phyloP scores from a whole-genome alignment of 2,329 filamentous ascomycete species.

The Fusarium drepaniforme region DNA sequence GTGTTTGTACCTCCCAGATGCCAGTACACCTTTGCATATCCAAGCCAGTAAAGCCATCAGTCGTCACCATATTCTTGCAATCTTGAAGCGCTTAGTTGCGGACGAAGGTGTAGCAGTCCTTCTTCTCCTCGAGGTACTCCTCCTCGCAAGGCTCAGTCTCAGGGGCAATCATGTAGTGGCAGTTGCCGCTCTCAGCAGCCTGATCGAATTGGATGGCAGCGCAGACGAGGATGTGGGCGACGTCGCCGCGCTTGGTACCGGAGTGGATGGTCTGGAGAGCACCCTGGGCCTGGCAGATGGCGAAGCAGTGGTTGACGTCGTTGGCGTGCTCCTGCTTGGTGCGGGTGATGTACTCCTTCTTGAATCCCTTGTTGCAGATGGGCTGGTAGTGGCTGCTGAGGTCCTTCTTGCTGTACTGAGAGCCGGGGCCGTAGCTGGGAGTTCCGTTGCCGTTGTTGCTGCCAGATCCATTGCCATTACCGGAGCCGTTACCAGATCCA shows the following conservation, averaged over 20 bases:
- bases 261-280: constrained; percentile 34
- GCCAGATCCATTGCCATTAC: constrained; percentile 56
- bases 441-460: constrained; percentile 31
- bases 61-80: background rate
- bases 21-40: constrained; percentile 10
- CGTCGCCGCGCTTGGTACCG: constrained; percentile 24
- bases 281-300: constrained; percentile 37
- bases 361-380: constrained; percentile 42
- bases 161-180: constrained; percentile 38
- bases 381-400: constrained; percentile 41
- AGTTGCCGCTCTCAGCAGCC: constrained; percentile 34
- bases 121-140: constrained; percentile 35
- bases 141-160: constrained; percentile 40
- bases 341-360: constrained; percentile 31
- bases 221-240: constrained; percentile 36
- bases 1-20: background rate
- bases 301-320: constrained; percentile 42
- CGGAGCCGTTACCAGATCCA: constrained; percentile 25
- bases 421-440: constrained; percentile 40
- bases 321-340: constrained; percentile 26
- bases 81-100: constrained; percentile 30
- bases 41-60: constrained; percentile 4
- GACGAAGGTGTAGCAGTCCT: constrained; percentile 35
- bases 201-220: constrained; percentile 38
- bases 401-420: constrained; percentile 12